phyloP scores from a whole-genome alignment of 2,329 filamentous ascomycete species.

The Diaporthe sp. region DNA sequence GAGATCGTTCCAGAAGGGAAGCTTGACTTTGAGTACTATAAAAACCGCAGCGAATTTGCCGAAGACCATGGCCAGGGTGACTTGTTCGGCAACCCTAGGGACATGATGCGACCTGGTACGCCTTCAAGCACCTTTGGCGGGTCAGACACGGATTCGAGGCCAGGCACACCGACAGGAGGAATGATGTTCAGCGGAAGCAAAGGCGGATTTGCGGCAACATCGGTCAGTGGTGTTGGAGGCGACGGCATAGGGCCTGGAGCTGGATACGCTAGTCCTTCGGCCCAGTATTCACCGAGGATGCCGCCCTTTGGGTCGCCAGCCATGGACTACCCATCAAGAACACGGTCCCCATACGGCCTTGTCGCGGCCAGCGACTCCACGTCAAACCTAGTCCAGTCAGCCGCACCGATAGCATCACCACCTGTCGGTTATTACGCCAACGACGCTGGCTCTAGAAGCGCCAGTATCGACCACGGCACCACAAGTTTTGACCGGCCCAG shows the following conservation, averaged over 20 bases:
- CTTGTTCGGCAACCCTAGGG: conserved; percentile 71
- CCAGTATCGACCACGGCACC: conserved; percentile 48
- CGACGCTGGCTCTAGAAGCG: conserved; percentile 47
- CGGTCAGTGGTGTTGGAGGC: conserved; percentile 39
- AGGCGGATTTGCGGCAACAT: conserved; percentile 45
- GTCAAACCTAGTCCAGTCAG: conserved; percentile 39
- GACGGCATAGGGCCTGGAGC: conserved; percentile 3
- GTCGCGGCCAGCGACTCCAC: conserved; percentile 37
- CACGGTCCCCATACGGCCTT: conserved; percentile 38
- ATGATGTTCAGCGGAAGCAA: conserved; percentile 50
- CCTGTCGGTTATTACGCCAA: conserved; percentile 45
- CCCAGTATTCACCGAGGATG: conserved; percentile 24
- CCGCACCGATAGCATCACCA: conserved; percentile 40
- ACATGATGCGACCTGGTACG: conserved; percentile 73
- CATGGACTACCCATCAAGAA: conserved; percentile 39
- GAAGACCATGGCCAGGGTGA: conserved; percentile 87
- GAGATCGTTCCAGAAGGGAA: conserved; percentile 90
- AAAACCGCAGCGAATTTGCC: conserved; percentile 88
- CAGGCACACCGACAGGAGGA: conserved; percentile 62
- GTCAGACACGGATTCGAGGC: conserved; percentile 60
- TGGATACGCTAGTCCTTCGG: conserved; percentile 28
- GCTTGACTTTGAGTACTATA: conserved; percentile 93
- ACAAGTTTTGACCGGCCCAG: conserved; percentile 44
- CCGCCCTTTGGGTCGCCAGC: conserved; percentile 36
- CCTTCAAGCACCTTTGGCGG: conserved; percentile 65